Evolutionary conservation across 176 grass and related monocot species (phyloP), one percentile per base, ranked within the genome.

Genomic region (Thalia dealbata): DNA sequence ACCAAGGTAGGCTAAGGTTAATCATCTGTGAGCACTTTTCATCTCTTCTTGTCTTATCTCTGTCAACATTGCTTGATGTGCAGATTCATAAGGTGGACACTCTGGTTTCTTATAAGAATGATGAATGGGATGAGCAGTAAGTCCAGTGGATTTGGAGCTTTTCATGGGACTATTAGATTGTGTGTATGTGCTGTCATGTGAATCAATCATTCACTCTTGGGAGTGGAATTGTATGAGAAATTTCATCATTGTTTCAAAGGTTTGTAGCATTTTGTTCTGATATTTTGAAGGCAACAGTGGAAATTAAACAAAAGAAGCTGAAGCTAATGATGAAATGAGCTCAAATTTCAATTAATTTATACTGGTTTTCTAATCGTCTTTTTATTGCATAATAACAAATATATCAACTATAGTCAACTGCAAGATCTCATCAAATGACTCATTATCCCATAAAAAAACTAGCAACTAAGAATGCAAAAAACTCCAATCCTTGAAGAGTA

Each of bases 51-150:
- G 10, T 59, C 54, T 0, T 22, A 12, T 27, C n/a, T 79, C 69
- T 44, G 3, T 76, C 26, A 18, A 18, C n/a, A 74, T 9, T 19
- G 51, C 22, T 13, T 6, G 42, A 65, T 13, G 23, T 83, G 81
- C 90, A 93, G 95, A 93, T 99, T 73, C 95, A 99, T 72, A 99
- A 99, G 81, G 95, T 99, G 73, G 90, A 99, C 73, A 99, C 95
- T 24, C 70, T 99, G 30, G 95, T 99, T 18, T 99, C 90, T 0
- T 99, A 95, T 83, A 99, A 99, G 72, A 83, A 88, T 2, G 95
- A 99, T 25, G 95, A 99, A 7, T 81, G 84, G 83, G 95, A 99
- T 22, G 90, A 99, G 46, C 76, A 87, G 65, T 79, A 67, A 29
- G 51, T 19, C 52, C 14, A 46, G 24, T 1, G 8, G 11, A 27